These are phyloP conservation scores for Mangifera indica DNA, from an alignment of 345 rosid species.

Conservation along the genomic window DNA sequence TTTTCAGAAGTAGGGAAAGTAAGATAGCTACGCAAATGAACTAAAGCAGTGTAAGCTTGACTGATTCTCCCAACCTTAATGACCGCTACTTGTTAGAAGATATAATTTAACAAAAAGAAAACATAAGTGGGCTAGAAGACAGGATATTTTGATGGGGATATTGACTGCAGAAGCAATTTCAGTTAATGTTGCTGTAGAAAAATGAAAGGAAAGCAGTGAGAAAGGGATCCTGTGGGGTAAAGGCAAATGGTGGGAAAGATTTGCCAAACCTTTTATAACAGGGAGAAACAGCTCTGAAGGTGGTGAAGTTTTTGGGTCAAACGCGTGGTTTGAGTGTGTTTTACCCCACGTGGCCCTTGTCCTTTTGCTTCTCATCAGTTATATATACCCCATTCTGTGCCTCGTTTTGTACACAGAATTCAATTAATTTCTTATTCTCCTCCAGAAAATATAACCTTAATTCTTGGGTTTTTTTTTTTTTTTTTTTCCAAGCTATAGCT, in stretches of 20 bases:
- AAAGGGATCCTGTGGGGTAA: constrained; percentile 10
- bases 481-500: too few relatives aligned
- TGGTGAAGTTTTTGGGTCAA: not conserved
- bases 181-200: not conserved
- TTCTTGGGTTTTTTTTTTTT: too few relatives aligned
- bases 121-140: not conserved
- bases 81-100: not conserved
- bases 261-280: not conserved
- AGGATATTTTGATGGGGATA: not conserved
- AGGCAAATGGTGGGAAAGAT: not conserved
- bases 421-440: not conserved
- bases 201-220: not conserved
- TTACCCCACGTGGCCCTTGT: not conserved
- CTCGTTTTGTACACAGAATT: not conserved
- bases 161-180: not conserved
- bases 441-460: not conserved
- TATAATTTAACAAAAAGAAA: too few relatives aligned
- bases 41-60: too few relatives aligned
- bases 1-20: too few relatives aligned
- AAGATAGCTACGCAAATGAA: too few relatives aligned
- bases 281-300: not conserved
- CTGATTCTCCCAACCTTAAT: not conserved
- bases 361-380: not conserved
- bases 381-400: not conserved
- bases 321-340: not conserved